These are phyloP conservation scores for Chaetomium globosum DNA, from an alignment of 2,329 filamentous ascomycete genomes.

Conservation along the genomic window DNA sequence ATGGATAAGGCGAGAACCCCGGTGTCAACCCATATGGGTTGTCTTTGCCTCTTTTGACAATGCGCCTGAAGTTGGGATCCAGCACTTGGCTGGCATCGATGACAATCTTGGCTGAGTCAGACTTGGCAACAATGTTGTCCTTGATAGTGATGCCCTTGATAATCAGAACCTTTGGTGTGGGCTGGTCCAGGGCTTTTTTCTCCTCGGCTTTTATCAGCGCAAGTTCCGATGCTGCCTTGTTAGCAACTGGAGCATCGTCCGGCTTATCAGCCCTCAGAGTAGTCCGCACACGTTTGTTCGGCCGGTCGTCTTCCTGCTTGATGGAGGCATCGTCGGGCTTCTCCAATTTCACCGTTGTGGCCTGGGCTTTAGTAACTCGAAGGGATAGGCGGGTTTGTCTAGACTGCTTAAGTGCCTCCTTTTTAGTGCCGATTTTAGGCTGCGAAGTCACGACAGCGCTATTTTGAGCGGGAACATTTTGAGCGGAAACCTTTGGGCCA, in stretches of 20 bases:
- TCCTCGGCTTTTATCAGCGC: slow-evolving; percentile 13
- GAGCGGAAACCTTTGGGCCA: not conserved
- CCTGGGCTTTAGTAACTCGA: slow-evolving; percentile 16
- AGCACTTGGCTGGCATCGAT: slow-evolving; percentile 29
- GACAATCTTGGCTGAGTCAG: slow-evolving; percentile 18
- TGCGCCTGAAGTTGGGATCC: slow-evolving; percentile 31
- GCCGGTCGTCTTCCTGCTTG: slow-evolving; percentile 11
- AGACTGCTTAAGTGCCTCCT: not conserved
- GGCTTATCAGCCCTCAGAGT: not conserved
- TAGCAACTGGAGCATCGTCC: not conserved
- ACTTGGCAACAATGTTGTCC: slow-evolving; percentile 13
- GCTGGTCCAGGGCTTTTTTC: not conserved
- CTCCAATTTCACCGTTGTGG: slow-evolving; percentile 4
- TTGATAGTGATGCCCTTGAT: slow-evolving; percentile 24
- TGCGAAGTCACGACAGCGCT: not conserved
- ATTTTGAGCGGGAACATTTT: not conserved
- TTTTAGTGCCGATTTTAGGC: not conserved
- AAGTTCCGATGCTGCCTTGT: not conserved
- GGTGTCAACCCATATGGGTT: slow-evolving; percentile 58
- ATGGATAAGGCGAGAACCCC: slow-evolving; percentile 67
- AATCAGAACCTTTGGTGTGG: slow-evolving; percentile 23
- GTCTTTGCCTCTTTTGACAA: slow-evolving; percentile 37
- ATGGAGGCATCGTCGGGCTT: not conserved
- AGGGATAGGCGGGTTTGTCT: slow-evolving; percentile 13
- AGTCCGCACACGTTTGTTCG: slow-evolving; percentile 14